Evolutionary conservation across 768 basidiomycete genomes (phyloP).

Genomic region (Naganishia vaughanmartiniae): DNA sequence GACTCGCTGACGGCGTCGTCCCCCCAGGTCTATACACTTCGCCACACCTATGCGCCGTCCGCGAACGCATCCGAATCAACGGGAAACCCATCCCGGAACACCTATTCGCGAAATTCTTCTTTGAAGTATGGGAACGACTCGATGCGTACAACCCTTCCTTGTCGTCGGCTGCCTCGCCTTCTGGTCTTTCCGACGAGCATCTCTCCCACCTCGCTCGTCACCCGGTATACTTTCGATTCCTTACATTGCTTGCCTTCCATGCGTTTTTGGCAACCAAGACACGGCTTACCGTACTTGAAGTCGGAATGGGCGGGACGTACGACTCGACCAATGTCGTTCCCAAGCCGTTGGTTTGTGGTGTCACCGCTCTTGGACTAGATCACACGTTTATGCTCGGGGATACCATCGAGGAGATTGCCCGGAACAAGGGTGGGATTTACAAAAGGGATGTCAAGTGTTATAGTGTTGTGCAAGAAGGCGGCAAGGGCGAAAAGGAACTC

Average conservation of each 20-base stretch:
- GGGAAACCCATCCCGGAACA: conserved; percentile 84
- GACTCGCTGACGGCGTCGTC: background rate
- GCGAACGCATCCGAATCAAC: conserved; percentile 92
- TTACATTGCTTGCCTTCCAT: conserved; percentile 90
- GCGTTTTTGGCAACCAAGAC: conserved; percentile 70
- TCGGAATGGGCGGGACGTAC: conserved; percentile 88
- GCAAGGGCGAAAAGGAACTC: conserved; percentile 66
- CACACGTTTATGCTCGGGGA: conserved; percentile 83
- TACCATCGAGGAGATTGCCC: conserved; percentile 82
- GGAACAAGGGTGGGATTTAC: conserved; percentile 95
- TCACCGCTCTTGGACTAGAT: conserved; percentile 87
- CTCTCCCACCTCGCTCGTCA: conserved; percentile 58
- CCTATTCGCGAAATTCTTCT: conserved; percentile 85
- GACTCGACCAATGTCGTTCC: conserved; percentile 97
- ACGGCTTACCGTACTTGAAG: conserved; percentile 89
- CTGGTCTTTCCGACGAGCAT: conserved; percentile 30
- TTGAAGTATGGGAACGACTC: conserved; percentile 82
- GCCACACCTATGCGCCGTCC: conserved; percentile 90
- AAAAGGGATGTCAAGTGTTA: conserved; percentile 86
- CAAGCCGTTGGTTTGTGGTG: conserved; percentile 79
- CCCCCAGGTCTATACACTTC: conserved; percentile 85
- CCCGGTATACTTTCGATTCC: conserved; percentile 89
- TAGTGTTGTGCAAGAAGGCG: conserved; percentile 69
- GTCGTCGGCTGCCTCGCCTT: conserved; percentile 18
- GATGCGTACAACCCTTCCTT: background rate